Percentiles rank a stretch among this genome's conserved stretches.
These are phyloP conservation scores for Hypoxylon sp. DNA, from an alignment of 2,329 filamentous ascomycete species.

Conservation along the genomic window DNA sequence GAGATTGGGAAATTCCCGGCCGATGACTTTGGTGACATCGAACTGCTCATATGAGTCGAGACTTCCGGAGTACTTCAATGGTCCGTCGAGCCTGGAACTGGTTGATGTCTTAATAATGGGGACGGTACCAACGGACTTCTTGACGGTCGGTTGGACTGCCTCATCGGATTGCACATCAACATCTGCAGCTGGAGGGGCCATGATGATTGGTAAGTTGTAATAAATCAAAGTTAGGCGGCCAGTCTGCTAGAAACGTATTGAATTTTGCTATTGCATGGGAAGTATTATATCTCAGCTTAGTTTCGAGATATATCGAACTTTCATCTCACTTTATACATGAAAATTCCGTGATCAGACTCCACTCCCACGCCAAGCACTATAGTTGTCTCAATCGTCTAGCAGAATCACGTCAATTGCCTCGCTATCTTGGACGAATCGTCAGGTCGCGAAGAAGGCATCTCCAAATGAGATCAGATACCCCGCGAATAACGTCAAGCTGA, in stretches of 20 bases:
- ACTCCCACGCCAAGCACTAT: constrained; percentile 18
- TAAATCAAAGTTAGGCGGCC: background rate
- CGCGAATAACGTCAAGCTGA: constrained; percentile 42
- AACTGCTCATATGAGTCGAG: constrained; percentile 58
- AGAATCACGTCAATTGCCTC: constrained; percentile 40
- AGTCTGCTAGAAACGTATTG: background rate
- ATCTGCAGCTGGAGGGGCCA: constrained; percentile 41
- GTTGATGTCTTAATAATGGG: constrained; percentile 53
- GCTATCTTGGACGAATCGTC: constrained; percentile 39
- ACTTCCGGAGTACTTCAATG: constrained; percentile 59
- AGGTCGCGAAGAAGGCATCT: constrained; percentile 23
- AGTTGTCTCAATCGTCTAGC: constrained; percentile 30
- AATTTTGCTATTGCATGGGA: background rate
- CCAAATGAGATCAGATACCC: constrained; percentile 46
- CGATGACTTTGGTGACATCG: constrained; percentile 55
- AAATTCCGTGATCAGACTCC: constrained; percentile 8
- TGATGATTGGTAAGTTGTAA: constrained; percentile 7
- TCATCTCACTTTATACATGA: constrained; percentile 25
- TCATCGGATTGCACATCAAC: constrained; percentile 35
- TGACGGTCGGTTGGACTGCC: constrained; percentile 16
- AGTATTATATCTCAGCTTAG: background rate
- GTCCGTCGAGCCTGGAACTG: constrained; percentile 58
- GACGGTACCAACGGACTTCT: constrained; percentile 31
- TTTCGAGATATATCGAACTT: constrained; percentile 1
- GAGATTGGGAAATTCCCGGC: constrained; percentile 54